Conservation (phyloP, 2,329 filamentous ascomycete genomes). For the Tricladium varicosporioides region DNA sequence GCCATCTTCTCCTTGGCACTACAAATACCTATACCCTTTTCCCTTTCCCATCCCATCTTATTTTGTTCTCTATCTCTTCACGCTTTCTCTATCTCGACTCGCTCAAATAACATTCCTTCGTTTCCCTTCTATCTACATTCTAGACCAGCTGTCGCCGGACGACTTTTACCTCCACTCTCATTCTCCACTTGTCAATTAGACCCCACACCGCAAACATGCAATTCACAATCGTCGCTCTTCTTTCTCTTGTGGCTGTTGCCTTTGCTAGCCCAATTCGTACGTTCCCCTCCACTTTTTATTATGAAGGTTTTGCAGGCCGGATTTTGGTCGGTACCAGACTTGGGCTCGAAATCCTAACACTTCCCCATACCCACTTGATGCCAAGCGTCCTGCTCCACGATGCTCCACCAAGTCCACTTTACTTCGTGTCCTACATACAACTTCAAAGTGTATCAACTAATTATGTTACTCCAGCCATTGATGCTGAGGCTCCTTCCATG, state of each 20-base stretch:
- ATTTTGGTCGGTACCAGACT: not conserved
- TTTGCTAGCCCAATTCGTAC: constrained; percentile 26
- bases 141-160: constrained; percentile 30
- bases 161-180: constrained; percentile 22
- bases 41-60: constrained; percentile 4
- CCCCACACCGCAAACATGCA: constrained; percentile 28
- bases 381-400: not conserved
- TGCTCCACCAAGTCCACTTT: not conserved
- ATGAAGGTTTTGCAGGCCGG: not conserved
- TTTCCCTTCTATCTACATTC: constrained; percentile 20
- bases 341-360: not conserved
- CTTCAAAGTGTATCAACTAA: not conserved
- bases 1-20: constrained; percentile 16
- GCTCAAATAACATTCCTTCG: constrained; percentile 19
- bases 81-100: constrained; percentile 15
- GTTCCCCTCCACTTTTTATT: constrained; percentile 18
- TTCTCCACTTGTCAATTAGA: constrained; percentile 12
- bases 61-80: constrained; percentile 13
- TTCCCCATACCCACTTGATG: not conserved
- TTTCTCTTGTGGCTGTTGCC: constrained; percentile 29
- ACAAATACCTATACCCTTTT: constrained; percentile 21
- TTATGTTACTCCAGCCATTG: constrained; percentile 8
- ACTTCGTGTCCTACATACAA: not conserved
- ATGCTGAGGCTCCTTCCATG: constrained; percentile 27
- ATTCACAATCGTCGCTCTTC: constrained; percentile 28